These are phyloP conservation scores for Alternaria triticimaculans DNA, from an alignment of 2,329 filamentous ascomycete genomes.

Conservation along the genomic window DNA sequence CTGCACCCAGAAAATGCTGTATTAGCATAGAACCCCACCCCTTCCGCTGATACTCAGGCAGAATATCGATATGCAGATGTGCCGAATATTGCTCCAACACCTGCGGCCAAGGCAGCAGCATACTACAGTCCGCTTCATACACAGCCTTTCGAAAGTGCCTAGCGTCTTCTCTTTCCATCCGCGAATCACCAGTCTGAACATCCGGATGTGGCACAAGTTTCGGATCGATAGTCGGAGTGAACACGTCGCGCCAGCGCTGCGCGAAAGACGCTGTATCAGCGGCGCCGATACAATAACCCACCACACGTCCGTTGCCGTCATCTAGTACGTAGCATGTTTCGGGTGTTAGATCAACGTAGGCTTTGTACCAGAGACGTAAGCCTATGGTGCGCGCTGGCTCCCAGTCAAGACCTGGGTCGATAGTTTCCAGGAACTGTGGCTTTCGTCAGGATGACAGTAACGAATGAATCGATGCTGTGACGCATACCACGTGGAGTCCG, in stretches of 20 bases:
- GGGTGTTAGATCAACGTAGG: conserved; percentile 40
- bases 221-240: conserved; percentile 32
- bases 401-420: conserved; percentile 26
- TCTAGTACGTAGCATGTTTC: conserved; percentile 47
- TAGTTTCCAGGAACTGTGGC: conserved; percentile 34
- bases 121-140: conserved; percentile 32
- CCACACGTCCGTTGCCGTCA: conserved; percentile 36
- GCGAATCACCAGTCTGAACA: conserved; percentile 3
- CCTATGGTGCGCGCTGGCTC: conserved; percentile 41
- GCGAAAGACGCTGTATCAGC: conserved; percentile 35
- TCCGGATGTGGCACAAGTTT: conserved; percentile 23
- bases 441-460: not conserved
- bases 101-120: conserved; percentile 23
- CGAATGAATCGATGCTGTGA: not conserved
- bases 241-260: conserved; percentile 34
- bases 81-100: conserved; percentile 40
- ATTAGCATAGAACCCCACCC: conserved; percentile 43
- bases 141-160: conserved; percentile 23
- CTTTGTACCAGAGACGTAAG: conserved; percentile 42
- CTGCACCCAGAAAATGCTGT: conserved; percentile 26
- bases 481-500: conserved; percentile 25
- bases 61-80: conserved; percentile 49
- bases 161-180: conserved; percentile 29
- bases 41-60: conserved; percentile 41
- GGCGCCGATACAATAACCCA: conserved; percentile 50